These are phyloP conservation scores for Mallotus repandus DNA, from an alignment of 441 rosid genomes.

Conservation along the genomic window DNA sequence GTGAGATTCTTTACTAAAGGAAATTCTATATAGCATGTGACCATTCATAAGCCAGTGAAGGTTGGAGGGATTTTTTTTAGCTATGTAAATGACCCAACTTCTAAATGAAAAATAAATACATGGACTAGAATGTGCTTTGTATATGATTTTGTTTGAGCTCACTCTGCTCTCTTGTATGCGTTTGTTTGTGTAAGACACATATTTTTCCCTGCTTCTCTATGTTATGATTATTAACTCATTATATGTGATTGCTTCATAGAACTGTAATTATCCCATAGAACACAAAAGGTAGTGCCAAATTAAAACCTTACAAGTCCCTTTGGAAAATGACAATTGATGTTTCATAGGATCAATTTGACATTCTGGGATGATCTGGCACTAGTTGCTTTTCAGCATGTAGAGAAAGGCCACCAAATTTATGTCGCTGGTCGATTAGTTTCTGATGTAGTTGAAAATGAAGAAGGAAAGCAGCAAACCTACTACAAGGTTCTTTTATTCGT, in stretches of 20 bases:
- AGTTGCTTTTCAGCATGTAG: constrained; percentile 48
- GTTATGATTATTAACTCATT: background rate
- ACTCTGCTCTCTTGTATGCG: background rate
- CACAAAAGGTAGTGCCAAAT: background rate
- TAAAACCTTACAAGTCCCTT: background rate
- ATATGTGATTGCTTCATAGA: background rate
- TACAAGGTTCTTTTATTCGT: constrained; percentile 44
- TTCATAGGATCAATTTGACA: constrained; percentile 55
- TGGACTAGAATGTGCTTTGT: background rate
- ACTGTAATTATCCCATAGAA: background rate
- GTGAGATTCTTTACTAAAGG: no score
- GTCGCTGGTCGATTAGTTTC: constrained; percentile 58
- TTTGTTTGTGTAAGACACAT: background rate
- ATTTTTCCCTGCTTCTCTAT: background rate
- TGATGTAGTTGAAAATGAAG: constrained; percentile 50
- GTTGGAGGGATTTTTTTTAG: no score
- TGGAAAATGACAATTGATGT: constrained; percentile 5
- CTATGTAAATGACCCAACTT: no score
- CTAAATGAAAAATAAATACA: no score
- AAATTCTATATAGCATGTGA: no score
- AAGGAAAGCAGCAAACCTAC: constrained; percentile 54
- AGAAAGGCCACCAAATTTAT: constrained; percentile 61
- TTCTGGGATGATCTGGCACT: constrained; percentile 69
- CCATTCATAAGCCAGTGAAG: no score
- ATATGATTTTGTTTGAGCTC: background rate